phyloP scores from a whole-genome alignment of 768 basidiomycete species.

The Filobasidium wieringae region DNA sequence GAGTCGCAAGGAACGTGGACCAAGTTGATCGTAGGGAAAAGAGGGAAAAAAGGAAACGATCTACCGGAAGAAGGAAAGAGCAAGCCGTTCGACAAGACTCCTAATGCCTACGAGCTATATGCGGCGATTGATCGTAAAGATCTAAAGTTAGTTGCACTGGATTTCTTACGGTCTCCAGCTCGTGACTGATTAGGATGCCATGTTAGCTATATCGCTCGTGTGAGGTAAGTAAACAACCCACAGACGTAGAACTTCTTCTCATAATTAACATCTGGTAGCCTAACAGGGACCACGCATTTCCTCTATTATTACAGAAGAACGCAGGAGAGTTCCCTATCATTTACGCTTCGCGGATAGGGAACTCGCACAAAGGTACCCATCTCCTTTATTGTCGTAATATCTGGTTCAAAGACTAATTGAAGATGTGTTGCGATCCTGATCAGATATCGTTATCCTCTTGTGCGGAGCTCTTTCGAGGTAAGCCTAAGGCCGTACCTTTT shows the following conservation, averaged over 20 bases:
- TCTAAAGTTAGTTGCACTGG: conserved; percentile 51
- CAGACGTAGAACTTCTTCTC: not conserved
- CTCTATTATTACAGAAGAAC: conserved; percentile 67
- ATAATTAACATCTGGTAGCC: no score
- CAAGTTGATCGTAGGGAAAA: conserved; percentile 7
- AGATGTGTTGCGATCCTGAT: conserved; percentile 29
- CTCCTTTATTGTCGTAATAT: not conserved
- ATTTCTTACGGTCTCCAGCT: not conserved
- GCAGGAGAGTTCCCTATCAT: conserved; percentile 79
- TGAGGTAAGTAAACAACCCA: conserved; percentile 11
- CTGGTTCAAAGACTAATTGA: not conserved
- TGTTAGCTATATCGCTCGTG: conserved; percentile 36
- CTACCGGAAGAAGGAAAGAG: conserved; percentile 6
- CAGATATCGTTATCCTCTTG: conserved; percentile 73
- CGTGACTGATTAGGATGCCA: no score
- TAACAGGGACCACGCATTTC: conserved; percentile 27
- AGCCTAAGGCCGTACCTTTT: not conserved
- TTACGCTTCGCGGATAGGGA: conserved; percentile 57
- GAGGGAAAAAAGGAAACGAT: conserved; percentile 10
- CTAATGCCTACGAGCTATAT: conserved; percentile 57
- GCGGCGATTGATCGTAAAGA: conserved; percentile 76
- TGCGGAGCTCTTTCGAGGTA: conserved; percentile 75
- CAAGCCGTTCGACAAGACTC: conserved; percentile 26
- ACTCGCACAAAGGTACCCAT: conserved; percentile 23
- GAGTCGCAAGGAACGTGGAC: conserved; percentile 12